Conservation (phyloP, 2,329 filamentous ascomycete species). For the Nemania serpens region DNA sequence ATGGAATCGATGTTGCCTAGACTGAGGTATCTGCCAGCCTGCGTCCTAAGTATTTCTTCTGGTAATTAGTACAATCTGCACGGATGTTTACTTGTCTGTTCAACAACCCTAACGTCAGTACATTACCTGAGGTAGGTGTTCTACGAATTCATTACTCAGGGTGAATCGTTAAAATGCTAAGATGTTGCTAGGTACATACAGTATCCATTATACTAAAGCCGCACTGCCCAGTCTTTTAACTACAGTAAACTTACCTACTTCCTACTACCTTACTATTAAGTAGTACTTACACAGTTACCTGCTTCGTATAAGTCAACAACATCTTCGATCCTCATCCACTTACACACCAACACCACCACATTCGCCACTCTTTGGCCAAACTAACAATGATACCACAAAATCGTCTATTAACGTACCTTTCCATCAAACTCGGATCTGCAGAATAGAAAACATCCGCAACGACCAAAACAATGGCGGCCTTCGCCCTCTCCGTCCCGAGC, state of each 20-base stretch:
- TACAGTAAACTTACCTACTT: too few relatives aligned
- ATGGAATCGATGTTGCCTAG: too few relatives aligned
- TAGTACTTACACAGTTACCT: too few relatives aligned
- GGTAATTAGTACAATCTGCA: too few relatives aligned
- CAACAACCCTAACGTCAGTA: too few relatives aligned
- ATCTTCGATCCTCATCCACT: neutral
- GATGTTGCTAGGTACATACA: constrained; percentile 12
- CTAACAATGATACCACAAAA: neutral
- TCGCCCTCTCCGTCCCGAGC: constrained; percentile 38
- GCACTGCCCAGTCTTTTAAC: constrained; percentile 2
- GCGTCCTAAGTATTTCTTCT: too few relatives aligned
- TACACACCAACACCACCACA: neutral
- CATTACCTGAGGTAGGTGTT: neutral
- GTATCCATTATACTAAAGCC: constrained; percentile 1
- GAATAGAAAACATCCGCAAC: neutral
- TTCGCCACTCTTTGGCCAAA: neutral
- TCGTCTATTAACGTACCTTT: neutral
- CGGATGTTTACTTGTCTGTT: too few relatives aligned
- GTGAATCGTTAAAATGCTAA: neutral
- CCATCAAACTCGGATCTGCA: neutral
- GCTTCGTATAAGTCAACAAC: too few relatives aligned
- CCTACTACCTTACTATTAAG: too few relatives aligned
- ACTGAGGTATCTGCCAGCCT: too few relatives aligned
- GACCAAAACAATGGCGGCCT: constrained; percentile 33
- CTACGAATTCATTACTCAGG: neutral